Base-by-base conservation (phyloP, 768 basidiomycete genomes). In the Kwoniella heveanensis region DNA sequence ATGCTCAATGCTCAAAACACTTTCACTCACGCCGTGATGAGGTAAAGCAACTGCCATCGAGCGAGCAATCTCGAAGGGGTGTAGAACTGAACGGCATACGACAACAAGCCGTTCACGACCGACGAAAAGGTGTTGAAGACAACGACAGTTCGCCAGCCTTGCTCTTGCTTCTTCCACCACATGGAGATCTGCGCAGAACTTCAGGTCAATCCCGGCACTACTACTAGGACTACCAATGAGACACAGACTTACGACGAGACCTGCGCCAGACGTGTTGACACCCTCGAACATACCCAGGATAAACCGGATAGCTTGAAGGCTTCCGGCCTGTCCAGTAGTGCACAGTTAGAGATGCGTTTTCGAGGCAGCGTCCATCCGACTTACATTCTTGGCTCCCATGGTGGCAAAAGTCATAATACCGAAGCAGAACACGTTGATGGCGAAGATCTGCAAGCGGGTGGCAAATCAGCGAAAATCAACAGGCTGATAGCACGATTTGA, bases 71-170 rank as follows among this genome's bases (percentile, higher is more conserved):
- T 29, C 7, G 63, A 51, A 37, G 57, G 58, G 9, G 29, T 24
- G 46, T 66, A 66, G 44, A 66, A 66, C 36, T 66, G 65, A 7
- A 61, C 59, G 15, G 54, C 54, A 27, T 58, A 66, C 65, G 60
- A 61, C n/a, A 66, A 39, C 6, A 62, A 10, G 1, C 65, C 65
- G 29, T 61, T 66, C 15, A 54, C 59, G 29, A 66, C 29, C 26
- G 70, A 72, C 1, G 72, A 73, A 10, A 73, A 61, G 17, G 74
- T 76, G 30, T 58, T 66, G 70, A 67, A 72, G 12, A 72, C 71
- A 54, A 77, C 54, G 15, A 72, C 72, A 7, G 64, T 69, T 24
- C 75, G 30, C 57, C 63, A 63, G 10, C 59, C 53, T 49, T 73
- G 72, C 53, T 77, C 75, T 27, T 54, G n/a, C 13, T 66, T 65